Percentiles rank a stretch among this genome's conserved stretches.
Conservation (phyloP, 345 rosid species). For the Melastoma malabathricum region DNA sequence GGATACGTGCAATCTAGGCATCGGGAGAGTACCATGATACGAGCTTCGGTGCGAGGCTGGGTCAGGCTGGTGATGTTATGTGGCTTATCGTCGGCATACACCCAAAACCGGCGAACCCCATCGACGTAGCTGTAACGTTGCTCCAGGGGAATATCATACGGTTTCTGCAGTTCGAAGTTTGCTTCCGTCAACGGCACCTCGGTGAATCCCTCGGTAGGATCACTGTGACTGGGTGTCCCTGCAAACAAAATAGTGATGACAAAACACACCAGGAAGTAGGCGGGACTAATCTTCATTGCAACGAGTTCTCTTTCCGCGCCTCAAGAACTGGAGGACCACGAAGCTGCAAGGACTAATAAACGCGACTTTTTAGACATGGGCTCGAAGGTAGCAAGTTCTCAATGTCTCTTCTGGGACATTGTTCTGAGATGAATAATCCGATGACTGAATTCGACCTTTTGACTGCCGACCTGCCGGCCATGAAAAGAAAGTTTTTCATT, state of each 20-base stretch:
- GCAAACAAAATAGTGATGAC: not conserved
- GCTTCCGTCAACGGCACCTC: conserved; percentile 12
- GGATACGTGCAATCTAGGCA: conserved; percentile 4
- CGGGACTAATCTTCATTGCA: not conserved
- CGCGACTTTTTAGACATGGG: too few relatives aligned
- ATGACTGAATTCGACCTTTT: too few relatives aligned
- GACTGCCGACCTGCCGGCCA: too few relatives aligned
- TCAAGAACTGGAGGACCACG: too few relatives aligned
- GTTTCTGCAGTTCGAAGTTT: conserved; percentile 11
- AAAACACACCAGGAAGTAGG: not conserved
- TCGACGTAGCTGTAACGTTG: conserved; percentile 5
- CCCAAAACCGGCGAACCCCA: conserved; percentile 12
- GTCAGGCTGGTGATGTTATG: conserved; percentile 12
- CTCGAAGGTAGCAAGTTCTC: too few relatives aligned
- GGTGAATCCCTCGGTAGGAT: conserved; percentile 16
- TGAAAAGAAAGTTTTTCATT: too few relatives aligned
- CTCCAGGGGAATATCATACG: conserved; percentile 6
- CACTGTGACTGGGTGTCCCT: not conserved
- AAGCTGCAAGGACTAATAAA: too few relatives aligned
- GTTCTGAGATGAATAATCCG: too few relatives aligned
- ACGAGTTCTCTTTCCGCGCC: too few relatives aligned
- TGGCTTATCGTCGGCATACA: conserved; percentile 13
- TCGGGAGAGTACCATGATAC: conserved; percentile 6
- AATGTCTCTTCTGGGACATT: too few relatives aligned
- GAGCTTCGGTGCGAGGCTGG: conserved; percentile 20